phyloP scores from a whole-genome alignment of 2,329 filamentous ascomycete species.

The Mollisia scopiformis region DNA sequence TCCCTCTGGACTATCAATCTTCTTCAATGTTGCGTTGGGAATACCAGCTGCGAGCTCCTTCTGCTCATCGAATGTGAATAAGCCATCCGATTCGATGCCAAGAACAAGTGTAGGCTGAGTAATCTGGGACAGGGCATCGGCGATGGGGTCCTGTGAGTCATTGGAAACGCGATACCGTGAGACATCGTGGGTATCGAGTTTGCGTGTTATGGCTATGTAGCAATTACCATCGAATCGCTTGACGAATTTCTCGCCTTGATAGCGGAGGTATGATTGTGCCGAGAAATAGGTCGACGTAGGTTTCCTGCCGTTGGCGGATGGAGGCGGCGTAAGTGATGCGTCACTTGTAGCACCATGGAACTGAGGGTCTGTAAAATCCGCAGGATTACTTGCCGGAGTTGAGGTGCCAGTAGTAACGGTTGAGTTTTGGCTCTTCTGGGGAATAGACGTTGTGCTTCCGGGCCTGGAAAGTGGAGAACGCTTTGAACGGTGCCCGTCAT shows the following conservation, averaged over 20 bases:
- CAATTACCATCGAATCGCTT: conserved; percentile 97
- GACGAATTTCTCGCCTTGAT: conserved; percentile 96
- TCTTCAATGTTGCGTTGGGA: conserved; percentile 75
- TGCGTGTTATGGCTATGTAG: conserved; percentile 98
- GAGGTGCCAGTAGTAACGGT: conserved; percentile 19
- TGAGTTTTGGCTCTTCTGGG: neutral
- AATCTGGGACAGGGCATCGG: conserved; percentile 78
- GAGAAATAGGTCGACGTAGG: conserved; percentile 87
- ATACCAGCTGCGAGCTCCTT: conserved; percentile 86
- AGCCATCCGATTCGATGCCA: conserved; percentile 91
- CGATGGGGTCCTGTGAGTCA: conserved; percentile 51
- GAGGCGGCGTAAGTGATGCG: conserved; percentile 44
- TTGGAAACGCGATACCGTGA: conserved; percentile 68
- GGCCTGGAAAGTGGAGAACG: conserved; percentile 52
- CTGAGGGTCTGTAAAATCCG: conserved; percentile 64
- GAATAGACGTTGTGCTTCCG: conserved; percentile 35
- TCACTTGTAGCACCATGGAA: conserved; percentile 67
- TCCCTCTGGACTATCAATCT: conserved; percentile 91
- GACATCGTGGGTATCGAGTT: conserved; percentile 95
- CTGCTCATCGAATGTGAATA: conserved; percentile 97
- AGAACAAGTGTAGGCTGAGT: conserved; percentile 89
- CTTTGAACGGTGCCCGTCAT: conserved; percentile 74
- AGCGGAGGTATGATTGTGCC: conserved; percentile 94
- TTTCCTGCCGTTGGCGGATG: conserved; percentile 34
- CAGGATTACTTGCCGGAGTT: conserved; percentile 30